Evolutionary conservation across 768 basidiomycete species (phyloP).

Genomic region (Suillus cothurnatus): DNA sequence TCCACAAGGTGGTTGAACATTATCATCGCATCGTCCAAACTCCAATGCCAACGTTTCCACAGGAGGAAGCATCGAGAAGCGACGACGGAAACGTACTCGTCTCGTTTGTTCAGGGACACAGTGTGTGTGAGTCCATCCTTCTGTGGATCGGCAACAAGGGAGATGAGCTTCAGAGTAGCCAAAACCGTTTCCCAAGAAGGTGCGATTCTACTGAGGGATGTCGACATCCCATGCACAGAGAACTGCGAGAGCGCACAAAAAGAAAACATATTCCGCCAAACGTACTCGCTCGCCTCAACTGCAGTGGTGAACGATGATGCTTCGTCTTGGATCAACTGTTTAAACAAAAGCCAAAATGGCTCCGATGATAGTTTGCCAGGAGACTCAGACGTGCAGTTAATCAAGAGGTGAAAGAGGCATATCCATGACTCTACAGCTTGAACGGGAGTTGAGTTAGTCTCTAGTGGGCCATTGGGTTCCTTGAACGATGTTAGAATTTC

Average conservation of each 20-base stretch:
- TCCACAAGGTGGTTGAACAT: slow-evolving; percentile 67
- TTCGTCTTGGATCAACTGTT: slow-evolving; percentile 32
- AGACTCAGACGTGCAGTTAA: slow-evolving; percentile 23
- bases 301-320: slow-evolving; percentile 31
- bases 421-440: slow-evolving; percentile 73
- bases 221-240: slow-evolving; percentile 52
- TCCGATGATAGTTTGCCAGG: slow-evolving; percentile 19
- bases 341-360: slow-evolving; percentile 50
- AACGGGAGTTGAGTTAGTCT: slow-evolving; percentile 41
- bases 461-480: slow-evolving; percentile 24
- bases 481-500: slow-evolving; percentile 21
- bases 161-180: slow-evolving; percentile 58
- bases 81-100: slow-evolving; percentile 70
- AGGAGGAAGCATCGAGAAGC: slow-evolving; percentile 75
- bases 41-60: slow-evolving; percentile 79
- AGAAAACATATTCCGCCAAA: slow-evolving; percentile 73
- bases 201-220: slow-evolving; percentile 42
- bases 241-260: slow-evolving; percentile 82
- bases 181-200: slow-evolving; percentile 70
- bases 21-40: slow-evolving; percentile 51
- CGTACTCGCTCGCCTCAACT: slow-evolving; percentile 57
- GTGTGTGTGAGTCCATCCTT: slow-evolving; percentile 41
- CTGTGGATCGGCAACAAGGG: slow-evolving; percentile 50
- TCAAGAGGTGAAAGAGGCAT: slow-evolving; percentile 61
- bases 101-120: slow-evolving; percentile 52